phyloP scores from a whole-genome alignment of 2,329 filamentous ascomycete species.

The Plectosphaerella sp. region DNA sequence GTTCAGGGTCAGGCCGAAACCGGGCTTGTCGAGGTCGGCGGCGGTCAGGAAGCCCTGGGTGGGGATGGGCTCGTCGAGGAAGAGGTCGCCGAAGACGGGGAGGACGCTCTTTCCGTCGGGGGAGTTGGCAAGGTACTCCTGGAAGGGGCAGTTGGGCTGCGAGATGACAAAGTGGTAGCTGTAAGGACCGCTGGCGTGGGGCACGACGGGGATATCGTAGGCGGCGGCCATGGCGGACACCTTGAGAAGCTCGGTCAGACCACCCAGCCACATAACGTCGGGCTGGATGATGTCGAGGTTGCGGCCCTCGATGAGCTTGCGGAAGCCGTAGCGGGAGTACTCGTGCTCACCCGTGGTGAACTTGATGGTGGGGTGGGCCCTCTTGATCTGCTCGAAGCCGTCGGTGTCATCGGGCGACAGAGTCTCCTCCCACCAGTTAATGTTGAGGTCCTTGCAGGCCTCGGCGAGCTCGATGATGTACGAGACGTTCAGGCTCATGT shows the following conservation, averaged over 20 bases:
- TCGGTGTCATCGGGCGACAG: conserved; percentile 88
- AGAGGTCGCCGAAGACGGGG: conserved; percentile 89
- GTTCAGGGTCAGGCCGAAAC: conserved; percentile 85
- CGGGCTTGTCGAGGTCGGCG: conserved; percentile 78
- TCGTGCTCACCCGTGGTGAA: conserved; percentile 97
- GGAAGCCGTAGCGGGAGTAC: conserved; percentile 90
- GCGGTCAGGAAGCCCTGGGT: conserved; percentile 76
- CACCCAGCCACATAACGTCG: conserved; percentile 96
- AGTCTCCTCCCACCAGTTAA: conserved; percentile 98
- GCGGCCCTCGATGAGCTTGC: conserved; percentile 85
- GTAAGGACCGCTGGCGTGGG: conserved; percentile 91
- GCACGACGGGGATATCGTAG: conserved; percentile 91
- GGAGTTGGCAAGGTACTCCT: conserved; percentile 93
- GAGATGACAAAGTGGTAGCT: conserved; percentile 96
- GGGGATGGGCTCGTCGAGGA: conserved; percentile 86
- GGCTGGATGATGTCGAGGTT: conserved; percentile 94
- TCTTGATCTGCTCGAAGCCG: conserved; percentile 85
- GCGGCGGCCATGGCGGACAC: conserved; percentile 84
- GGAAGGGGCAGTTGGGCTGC: conserved; percentile 89
- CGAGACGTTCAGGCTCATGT: conserved; percentile 89
- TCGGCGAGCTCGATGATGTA: conserved; percentile 92
- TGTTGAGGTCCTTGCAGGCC: conserved; percentile 75
- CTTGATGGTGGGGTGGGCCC: conserved; percentile 82
- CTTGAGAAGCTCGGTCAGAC: conserved; percentile 86
- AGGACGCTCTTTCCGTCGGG: conserved; percentile 84